These are phyloP conservation scores for Aristolochia fimbriata DNA, from an alignment of 164 flowering plant genomes.

Conservation along the genomic window DNA sequence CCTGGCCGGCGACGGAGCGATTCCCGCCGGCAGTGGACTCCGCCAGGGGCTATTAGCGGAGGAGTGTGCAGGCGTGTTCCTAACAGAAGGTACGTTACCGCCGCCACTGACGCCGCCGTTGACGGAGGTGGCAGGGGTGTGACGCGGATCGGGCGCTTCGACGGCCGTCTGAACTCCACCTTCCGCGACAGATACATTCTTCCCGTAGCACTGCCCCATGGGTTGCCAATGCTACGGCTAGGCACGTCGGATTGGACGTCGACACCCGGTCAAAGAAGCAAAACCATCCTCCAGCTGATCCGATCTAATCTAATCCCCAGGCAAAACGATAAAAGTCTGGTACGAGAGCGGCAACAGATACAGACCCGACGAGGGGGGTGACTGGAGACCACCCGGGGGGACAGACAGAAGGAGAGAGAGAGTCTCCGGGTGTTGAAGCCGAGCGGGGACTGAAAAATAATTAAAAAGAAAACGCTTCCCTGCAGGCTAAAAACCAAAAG, in stretches of 20 bases:
- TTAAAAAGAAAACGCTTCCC: too few relatives aligned
- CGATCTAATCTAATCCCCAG: too few relatives aligned
- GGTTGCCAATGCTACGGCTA: constrained; percentile 3
- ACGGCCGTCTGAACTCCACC: neutral
- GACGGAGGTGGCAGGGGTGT: constrained; percentile 19
- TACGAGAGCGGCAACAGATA: too few relatives aligned
- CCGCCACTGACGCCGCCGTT: constrained; percentile 14
- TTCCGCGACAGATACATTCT: constrained; percentile 23
- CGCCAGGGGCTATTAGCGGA: constrained; percentile 52
- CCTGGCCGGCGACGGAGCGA: constrained; percentile 65
- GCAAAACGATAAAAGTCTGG: too few relatives aligned
- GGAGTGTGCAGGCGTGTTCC: constrained; percentile 36
- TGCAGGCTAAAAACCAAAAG: constrained; percentile 2
- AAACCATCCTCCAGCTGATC: too few relatives aligned
- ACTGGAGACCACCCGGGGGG: too few relatives aligned
- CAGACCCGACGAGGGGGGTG: too few relatives aligned
- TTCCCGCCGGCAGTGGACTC: constrained; percentile 71
- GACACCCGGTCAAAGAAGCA: neutral
- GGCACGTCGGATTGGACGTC: neutral
- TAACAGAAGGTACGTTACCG: constrained; percentile 7
- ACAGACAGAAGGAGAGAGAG: too few relatives aligned
- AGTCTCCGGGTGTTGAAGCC: too few relatives aligned
- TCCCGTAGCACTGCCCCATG: constrained; percentile 90
- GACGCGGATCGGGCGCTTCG: constrained; percentile 3
- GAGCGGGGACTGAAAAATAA: too few relatives aligned